phyloP scores from a whole-genome alignment of 2,329 filamentous ascomycete genomes.

The Amauroascus verrucosus region DNA sequence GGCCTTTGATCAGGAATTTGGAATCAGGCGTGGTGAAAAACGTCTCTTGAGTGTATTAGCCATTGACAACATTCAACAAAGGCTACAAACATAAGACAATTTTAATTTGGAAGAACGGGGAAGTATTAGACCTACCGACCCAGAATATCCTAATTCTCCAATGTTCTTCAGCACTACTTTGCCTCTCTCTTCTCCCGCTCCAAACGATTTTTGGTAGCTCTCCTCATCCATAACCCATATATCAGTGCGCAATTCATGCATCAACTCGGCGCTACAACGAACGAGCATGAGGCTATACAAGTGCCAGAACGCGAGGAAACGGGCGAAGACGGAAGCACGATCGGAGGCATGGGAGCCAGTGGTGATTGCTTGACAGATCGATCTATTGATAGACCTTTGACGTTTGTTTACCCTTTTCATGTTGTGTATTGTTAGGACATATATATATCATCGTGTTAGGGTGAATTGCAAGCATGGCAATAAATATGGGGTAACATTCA shows the following conservation, averaged over 20 bases:
- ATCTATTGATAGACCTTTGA: no score
- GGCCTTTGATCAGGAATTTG: conserved; percentile 61
- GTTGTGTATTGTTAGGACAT: no score
- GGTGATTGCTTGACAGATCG: no score
- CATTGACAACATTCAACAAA: neutral
- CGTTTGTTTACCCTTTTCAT: no score
- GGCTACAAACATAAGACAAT: no score
- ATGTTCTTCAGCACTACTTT: conserved; percentile 43
- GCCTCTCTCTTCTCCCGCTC: conserved; percentile 5
- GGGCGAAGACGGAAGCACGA: no score
- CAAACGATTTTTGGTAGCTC: conserved; percentile 47
- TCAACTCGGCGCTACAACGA: conserved; percentile 40
- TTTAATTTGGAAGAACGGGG: neutral
- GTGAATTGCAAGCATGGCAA: no score
- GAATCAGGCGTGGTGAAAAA: conserved; percentile 59
- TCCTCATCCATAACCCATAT: conserved; percentile 46
- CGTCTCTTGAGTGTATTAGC: conserved; percentile 35
- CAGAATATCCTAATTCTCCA: conserved; percentile 63
- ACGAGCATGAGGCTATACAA: conserved; percentile 42
- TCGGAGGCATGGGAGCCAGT: no score
- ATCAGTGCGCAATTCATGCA: conserved; percentile 42
- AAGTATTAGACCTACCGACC: conserved; percentile 42
- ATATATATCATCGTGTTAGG: no score
- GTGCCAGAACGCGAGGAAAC: conserved; percentile 46
- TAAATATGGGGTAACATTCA: no score